phyloP scores from a whole-genome alignment of 371 early-diverging fungal genomes.

The Blakeslea trispora region DNA sequence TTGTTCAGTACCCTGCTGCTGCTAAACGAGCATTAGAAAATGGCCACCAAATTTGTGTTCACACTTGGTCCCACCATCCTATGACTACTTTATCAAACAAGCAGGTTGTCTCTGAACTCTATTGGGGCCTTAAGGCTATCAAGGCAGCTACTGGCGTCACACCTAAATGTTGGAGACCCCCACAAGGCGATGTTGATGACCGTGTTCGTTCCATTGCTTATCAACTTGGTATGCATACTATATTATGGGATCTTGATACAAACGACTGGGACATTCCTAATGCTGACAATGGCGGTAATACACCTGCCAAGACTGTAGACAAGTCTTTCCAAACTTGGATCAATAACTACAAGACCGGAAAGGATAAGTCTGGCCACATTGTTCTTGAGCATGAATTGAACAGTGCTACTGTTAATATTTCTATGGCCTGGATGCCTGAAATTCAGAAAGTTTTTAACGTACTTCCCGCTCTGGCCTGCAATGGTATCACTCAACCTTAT shows the following conservation, averaged over 20 bases:
- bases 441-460: constrained; percentile 45
- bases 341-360: constrained; percentile 34
- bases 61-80: constrained; percentile 63
- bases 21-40: constrained; percentile 34
- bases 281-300: constrained; percentile 36
- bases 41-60: constrained; percentile 40
- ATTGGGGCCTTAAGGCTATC: constrained; percentile 54
- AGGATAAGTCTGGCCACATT: constrained; percentile 42
- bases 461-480: constrained; percentile 52
- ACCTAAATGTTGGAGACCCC: constrained; percentile 60
- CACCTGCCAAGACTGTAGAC: constrained; percentile 35
- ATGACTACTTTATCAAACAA: constrained; percentile 58
- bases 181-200: constrained; percentile 58
- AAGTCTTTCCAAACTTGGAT: constrained; percentile 50
- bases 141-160: constrained; percentile 57
- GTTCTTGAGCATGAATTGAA: constrained; percentile 54
- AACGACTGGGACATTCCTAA: constrained; percentile 44
- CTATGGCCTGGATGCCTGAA: constrained; percentile 49
- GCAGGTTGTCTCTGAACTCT: constrained; percentile 60
- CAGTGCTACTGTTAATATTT: constrained; percentile 43
- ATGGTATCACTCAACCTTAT: constrained; percentile 53
- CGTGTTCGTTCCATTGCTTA: constrained; percentile 55
- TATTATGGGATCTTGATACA: constrained; percentile 43
- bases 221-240: constrained; percentile 54
- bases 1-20: constrained; percentile 31